Conservation (phyloP, 306 rosid genomes). For the Cajanus cajan region DNA sequence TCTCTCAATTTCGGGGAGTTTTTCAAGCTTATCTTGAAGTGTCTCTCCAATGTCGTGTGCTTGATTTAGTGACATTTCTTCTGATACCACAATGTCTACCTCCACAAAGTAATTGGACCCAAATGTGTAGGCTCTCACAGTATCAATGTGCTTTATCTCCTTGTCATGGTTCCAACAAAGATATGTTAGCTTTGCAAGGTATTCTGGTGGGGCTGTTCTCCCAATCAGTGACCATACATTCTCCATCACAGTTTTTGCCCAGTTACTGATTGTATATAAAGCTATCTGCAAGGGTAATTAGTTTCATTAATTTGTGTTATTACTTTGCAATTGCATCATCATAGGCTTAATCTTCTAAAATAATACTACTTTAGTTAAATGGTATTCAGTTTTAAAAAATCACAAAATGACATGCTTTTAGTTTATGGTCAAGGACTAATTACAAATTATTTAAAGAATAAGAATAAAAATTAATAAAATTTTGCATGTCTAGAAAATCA, state of each 20-base stretch:
- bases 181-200: slow-evolving; percentile 78
- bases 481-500: too few relatives aligned
- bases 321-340: not conserved
- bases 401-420: not conserved
- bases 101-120: slow-evolving; percentile 86
- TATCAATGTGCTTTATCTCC: slow-evolving; percentile 69
- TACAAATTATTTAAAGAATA: not conserved
- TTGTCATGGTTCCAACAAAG: slow-evolving; percentile 82
- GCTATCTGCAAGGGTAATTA: slow-evolving; percentile 65
- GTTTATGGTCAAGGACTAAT: not conserved
- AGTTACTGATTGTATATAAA: slow-evolving; percentile 70
- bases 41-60: slow-evolving; percentile 91
- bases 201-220: slow-evolving; percentile 79
- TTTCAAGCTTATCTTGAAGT: slow-evolving; percentile 85
- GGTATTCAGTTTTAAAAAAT: not conserved
- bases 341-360: not conserved
- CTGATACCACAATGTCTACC: slow-evolving; percentile 71
- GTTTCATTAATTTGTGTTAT: not conserved
- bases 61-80: slow-evolving; percentile 55
- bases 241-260: slow-evolving; percentile 90
- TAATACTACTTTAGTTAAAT: not conserved
- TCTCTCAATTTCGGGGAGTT: slow-evolving; percentile 74
- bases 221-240: slow-evolving; percentile 86
- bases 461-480: not conserved
- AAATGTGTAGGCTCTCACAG: slow-evolving; percentile 79